Base-by-base conservation (phyloP, 768 basidiomycete species). In the Pisolithus tinctorius region DNA sequence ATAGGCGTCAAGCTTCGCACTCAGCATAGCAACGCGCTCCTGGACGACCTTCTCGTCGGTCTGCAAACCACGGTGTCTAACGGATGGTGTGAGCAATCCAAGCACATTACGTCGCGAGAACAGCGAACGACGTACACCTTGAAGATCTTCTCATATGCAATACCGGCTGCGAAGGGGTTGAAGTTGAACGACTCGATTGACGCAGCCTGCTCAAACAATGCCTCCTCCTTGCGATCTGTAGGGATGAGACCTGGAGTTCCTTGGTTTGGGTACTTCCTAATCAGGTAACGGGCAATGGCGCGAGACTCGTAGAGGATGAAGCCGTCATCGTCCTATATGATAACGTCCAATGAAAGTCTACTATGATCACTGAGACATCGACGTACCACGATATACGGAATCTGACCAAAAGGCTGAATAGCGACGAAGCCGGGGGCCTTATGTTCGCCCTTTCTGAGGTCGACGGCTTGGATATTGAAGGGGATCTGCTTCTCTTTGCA, bases 221-320 rank as follows among this genome's bases (percentile, higher is more conserved):
- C 66, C 20, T 56, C 56, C 7, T 65, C 67, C 59, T 67, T 60
- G 34, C 58, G 56, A 55, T 73, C 72, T 25, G 60, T 59, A 4
- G 85, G 84, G 27, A 82, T 67, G 30, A 86, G 71, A 8, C 51
- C 60, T 11, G 63, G 51, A 4, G 75, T 70, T 20, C 81, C 81
- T 53, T 81, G 74, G 45, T 67, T 52, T 6, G 74, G 60, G 57
- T 81, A 79, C 63, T 84, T 84, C 37, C 64, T 62, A 34, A 71
- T 76, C 57, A 86, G 59, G 61, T 86, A 88, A 13, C 79, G 75
- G 36, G 60, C 63, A 54, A 86, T 84, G 1, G 83, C 83, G 13
- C 82, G 78, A 38, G 75, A 76, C 58, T 84, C 83, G 62, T 74
- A 85, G 26, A 88, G 56, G 50, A 76, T 68, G 64, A 84, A 79